These are phyloP conservation scores for Phalaenopsis hybrid DNA, from an alignment of 116 monocot genomes.

Conservation along the genomic window DNA sequence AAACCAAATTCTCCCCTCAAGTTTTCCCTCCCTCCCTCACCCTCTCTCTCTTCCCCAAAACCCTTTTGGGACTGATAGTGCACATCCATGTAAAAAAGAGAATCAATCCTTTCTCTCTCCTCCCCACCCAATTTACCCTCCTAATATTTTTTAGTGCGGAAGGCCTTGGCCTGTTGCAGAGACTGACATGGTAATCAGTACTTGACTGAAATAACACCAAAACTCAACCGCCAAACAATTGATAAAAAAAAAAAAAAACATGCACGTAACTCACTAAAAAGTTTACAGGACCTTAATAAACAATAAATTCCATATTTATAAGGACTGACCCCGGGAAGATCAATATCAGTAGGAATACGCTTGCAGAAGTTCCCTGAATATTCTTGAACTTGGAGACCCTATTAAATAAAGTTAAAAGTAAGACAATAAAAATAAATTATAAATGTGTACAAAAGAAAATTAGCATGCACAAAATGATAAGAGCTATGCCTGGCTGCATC, in stretches of 20 bases:
- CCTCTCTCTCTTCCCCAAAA: no score
- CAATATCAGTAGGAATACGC: conserved; percentile 98
- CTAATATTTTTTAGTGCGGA: background rate
- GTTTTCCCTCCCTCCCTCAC: no score
- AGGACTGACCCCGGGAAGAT: conserved; percentile 87
- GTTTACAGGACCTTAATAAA: background rate
- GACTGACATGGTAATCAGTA: background rate
- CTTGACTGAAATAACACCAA: background rate
- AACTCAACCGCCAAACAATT: background rate
- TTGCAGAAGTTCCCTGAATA: conserved; percentile 97
- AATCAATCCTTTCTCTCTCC: no score
- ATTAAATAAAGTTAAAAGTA: conserved; percentile 9
- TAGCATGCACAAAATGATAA: conserved; percentile 1
- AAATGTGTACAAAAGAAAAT: background rate
- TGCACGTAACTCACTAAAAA: background rate
- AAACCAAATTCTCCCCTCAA: no score
- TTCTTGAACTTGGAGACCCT: conserved; percentile 99
- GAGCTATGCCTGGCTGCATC: conserved; percentile 78
- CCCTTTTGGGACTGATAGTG: no score
- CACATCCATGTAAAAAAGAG: no score
- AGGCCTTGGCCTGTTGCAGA: background rate
- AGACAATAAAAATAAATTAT: background rate
- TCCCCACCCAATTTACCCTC: background rate
- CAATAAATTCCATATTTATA: conserved; percentile 8
- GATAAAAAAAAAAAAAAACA: background rate